phyloP scores from a whole-genome alignment of 2,329 filamentous ascomycete species.

The Dothistroma septosporum region DNA sequence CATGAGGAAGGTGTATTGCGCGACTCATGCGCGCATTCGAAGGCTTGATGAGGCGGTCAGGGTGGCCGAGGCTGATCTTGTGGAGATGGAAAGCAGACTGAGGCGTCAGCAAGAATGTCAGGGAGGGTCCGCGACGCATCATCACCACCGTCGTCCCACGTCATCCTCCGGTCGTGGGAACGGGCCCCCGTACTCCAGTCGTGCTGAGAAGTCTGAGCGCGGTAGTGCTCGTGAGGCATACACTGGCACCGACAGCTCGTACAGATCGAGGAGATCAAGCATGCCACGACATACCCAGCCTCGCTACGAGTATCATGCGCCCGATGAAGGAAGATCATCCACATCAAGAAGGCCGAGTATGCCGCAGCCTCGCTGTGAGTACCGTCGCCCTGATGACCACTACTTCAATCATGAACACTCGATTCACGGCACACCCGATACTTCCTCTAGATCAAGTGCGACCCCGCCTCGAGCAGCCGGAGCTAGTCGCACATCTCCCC shows the following conservation, averaged over 20 bases:
- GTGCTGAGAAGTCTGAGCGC: background rate
- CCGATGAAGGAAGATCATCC: background rate
- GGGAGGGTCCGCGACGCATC: background rate
- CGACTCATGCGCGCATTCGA: background rate
- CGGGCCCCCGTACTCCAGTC: background rate
- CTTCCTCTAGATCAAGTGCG: background rate
- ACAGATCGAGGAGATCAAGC: background rate
- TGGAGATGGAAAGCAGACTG: background rate
- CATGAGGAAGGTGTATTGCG: background rate
- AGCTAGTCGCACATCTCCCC: background rate
- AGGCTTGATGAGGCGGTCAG: background rate
- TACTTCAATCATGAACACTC: background rate
- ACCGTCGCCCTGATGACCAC: background rate
- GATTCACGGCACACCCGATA: background rate
- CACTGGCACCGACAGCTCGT: background rate
- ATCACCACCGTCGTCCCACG: background rate
- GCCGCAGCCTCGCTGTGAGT: background rate
- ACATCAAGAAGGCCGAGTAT: background rate
- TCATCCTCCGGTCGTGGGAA: background rate
- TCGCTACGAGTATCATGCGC: background rate
- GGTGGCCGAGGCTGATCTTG: background rate
- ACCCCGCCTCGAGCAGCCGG: background rate
- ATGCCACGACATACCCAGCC: background rate
- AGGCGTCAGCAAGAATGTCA: background rate
- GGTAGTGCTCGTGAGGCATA: background rate